phyloP scores from a whole-genome alignment of 1,284 basidiomycete genomes.

The Cutaneotrichosporon dermatis region DNA sequence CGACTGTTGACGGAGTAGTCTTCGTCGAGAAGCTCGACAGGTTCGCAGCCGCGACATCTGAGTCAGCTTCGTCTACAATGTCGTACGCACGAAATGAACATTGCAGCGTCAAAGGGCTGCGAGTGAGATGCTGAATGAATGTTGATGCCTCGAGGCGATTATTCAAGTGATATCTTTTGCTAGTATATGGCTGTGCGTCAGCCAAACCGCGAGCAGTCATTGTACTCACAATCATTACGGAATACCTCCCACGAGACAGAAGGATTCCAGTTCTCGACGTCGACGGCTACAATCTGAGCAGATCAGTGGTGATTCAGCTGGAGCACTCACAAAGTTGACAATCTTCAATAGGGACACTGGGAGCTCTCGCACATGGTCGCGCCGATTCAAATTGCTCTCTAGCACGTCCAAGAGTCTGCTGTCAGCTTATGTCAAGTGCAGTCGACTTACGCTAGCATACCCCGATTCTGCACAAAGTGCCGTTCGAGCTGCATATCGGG shows the following conservation, averaged over 20 bases:
- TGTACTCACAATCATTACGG: conserved; percentile 78
- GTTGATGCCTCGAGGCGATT: conserved; percentile 92
- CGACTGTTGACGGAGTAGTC: conserved; percentile 84
- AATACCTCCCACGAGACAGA: conserved; percentile 89
- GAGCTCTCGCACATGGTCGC: conserved; percentile 61
- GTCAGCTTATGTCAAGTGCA: background rate
- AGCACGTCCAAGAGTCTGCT: conserved; percentile 74
- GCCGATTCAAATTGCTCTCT: conserved; percentile 61
- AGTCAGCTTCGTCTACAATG: background rate
- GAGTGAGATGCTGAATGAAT: conserved; percentile 86
- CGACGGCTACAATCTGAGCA: conserved; percentile 72
- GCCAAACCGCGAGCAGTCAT: background rate
- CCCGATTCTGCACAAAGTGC: conserved; percentile 85
- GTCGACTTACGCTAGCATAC: conserved; percentile 67
- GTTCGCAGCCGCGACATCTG: conserved; percentile 90
- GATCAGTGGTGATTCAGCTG: background rate
- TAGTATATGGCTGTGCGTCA: conserved; percentile 64
- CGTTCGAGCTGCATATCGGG: conserved; percentile 67
- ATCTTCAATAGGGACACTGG: conserved; percentile 78
- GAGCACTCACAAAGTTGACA: conserved; percentile 69
- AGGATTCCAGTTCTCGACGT: conserved; percentile 86
- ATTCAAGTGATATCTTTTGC: conserved; percentile 88
- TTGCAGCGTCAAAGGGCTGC: conserved; percentile 90
- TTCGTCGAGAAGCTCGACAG: conserved; percentile 89
- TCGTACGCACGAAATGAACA: conserved; percentile 84